Evolutionary conservation across 2,329 filamentous ascomycete genomes (phyloP), one percentile per base, ranked within the genome.

Genomic region (Epichloe gansuensis): DNA sequence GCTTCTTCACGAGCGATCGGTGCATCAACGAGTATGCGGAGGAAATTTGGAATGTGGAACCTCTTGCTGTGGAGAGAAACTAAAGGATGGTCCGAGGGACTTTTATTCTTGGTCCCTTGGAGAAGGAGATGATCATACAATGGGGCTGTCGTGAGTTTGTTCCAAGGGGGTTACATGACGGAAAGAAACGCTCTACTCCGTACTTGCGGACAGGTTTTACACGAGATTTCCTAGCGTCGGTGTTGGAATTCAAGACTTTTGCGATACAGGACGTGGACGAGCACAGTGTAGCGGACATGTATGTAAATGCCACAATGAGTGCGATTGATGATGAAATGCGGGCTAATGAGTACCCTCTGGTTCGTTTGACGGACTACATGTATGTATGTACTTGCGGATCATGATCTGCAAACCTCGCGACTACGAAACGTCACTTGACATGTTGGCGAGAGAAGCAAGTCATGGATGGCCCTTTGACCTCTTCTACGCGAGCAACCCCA

Each of bases 21-120:
- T 95, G 91, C 72, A 96, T 97, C 68, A 88, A 91, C 63, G 91
- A 96, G 76, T 98, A 98, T 71, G 93, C 93, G 0, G 91, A 98
- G 68, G 83, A 78, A 58, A 96, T 98, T 67, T 98, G 93, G 93
- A 97, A 97, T 65, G 76, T 95, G 41, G 91, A 97, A 75, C 91
- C 91, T 31, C 68, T 93, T 52, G 69, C 70, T 37, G 72, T 72
- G 34, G 70, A 73, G 21, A 31, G 35, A 46, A 28, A 52, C 39
- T 51, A 28, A 34, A 15, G 8, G 8, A 31, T 31, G 31, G 31
- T 4, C 31, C 31, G 4, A 31, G 3, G 31, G 31, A 31, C 3
- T 9, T 31, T 11, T 31, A 11, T 4, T 31, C 31, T 31, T 31
- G 31, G 9, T 31, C 12, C 37, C 13, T 39, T n/a, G 37, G 37